Evolutionary conservation across 768 basidiomycete genomes (phyloP).

Genomic region (Hydnomerulius pinastri): DNA sequence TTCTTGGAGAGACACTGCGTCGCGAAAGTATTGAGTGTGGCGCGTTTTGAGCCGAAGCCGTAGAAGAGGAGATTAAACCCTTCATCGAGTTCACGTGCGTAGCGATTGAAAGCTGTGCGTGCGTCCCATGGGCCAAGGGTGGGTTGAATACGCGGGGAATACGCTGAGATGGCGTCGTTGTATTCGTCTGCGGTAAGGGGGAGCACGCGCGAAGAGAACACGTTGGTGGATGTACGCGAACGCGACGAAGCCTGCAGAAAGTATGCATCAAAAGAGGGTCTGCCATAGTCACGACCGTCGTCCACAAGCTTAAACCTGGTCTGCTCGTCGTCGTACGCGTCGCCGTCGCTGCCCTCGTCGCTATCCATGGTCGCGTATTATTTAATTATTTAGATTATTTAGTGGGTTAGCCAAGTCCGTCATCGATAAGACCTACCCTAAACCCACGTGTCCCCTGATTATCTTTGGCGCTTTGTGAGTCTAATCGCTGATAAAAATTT

Average conservation of each 20-base stretch:
- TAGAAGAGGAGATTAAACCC: constrained; percentile 91
- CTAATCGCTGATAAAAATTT: constrained; percentile 22
- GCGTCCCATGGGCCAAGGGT: constrained; percentile 10
- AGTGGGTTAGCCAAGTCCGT: not conserved
- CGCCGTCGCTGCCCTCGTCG: constrained; percentile 32
- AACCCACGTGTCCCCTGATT: constrained; percentile 7
- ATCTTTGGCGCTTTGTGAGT: constrained; percentile 4
- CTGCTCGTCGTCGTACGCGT: constrained; percentile 31
- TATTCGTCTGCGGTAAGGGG: constrained; percentile 73
- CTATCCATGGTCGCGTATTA: constrained; percentile 10
- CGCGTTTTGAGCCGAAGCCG: constrained; percentile 87
- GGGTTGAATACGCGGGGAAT: constrained; percentile 16
- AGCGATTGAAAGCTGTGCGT: constrained; percentile 52
- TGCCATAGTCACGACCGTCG: constrained; percentile 16
- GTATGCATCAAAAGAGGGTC: constrained; percentile 84
- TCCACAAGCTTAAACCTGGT: constrained; percentile 12
- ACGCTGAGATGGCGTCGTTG: constrained; percentile 31
- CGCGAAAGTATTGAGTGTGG: constrained; percentile 75
- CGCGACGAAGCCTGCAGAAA: constrained; percentile 65
- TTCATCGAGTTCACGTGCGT: constrained; percentile 68
- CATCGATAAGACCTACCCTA: constrained; percentile 34
- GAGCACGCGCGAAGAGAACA: constrained; percentile 74
- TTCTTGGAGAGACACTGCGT: constrained; percentile 49
- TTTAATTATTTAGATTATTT: constrained; percentile 14
- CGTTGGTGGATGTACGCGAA: constrained; percentile 72